phyloP scores from a whole-genome alignment of 257 asterid genomes.

The Buddleja alternifolia region DNA sequence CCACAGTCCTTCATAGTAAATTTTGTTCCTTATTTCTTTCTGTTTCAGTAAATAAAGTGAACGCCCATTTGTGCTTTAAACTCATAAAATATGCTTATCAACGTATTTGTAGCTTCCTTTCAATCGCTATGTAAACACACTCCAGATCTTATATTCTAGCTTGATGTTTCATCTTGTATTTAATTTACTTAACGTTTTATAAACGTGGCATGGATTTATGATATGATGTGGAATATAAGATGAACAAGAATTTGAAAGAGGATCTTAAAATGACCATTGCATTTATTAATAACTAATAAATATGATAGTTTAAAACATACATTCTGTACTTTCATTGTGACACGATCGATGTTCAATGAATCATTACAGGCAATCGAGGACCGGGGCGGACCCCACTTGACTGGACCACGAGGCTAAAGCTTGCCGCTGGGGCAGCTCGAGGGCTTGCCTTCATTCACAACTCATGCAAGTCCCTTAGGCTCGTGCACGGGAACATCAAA shows the following conservation, averaged over 20 bases:
- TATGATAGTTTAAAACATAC: slow-evolving; percentile 1
- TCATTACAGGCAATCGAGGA: slow-evolving; percentile 77
- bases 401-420: slow-evolving; percentile 83
- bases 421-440: slow-evolving; percentile 82
- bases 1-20: neutral
- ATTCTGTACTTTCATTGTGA: neutral
- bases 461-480: slow-evolving; percentile 67
- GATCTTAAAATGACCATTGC: neutral
- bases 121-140: no score
- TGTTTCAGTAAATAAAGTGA: neutral
- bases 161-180: no score
- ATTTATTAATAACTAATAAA: neutral
- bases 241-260: no score
- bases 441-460: slow-evolving; percentile 76
- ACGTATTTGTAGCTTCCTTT: no score
- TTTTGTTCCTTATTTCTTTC: neutral
- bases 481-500: slow-evolving; percentile 87
- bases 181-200: no score
- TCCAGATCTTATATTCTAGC: no score
- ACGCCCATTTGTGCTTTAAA: neutral
- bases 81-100: neutral
- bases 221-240: no score
- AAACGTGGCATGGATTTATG: no score
- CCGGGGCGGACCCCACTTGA: slow-evolving; percentile 95
- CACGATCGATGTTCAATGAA: neutral